Conservation (phyloP, 2,329 filamentous ascomycete genomes). For the Talaromyces sp. region DNA sequence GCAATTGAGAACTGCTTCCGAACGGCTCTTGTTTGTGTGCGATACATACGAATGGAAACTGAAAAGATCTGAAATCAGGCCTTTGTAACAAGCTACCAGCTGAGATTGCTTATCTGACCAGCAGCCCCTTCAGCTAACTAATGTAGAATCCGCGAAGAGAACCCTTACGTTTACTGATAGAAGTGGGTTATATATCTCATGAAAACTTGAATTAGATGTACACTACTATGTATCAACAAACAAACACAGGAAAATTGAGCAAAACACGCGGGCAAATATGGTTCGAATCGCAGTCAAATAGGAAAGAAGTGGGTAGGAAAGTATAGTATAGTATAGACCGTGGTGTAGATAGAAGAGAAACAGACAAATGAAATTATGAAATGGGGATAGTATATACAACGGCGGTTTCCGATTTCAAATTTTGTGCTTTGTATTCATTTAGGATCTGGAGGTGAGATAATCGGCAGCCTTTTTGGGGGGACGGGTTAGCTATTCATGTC, state of each 20-base stretch:
- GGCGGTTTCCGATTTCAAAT: too few species aligned
- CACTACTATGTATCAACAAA: neutral
- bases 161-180: too few species aligned
- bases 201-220: conserved; percentile 2
- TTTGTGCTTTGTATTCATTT: neutral
- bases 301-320: neutral
- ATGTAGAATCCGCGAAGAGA: too few species aligned
- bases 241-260: neutral
- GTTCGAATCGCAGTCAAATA: neutral
- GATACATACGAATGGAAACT: neutral
- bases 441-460: conserved; percentile 42
- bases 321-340: neutral
- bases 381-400: conserved; percentile 12
- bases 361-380: neutral
- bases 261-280: neutral
- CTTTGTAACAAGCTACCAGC: too few species aligned
- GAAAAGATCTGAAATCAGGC: neutral
- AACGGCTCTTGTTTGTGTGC: neutral
- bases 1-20: neutral
- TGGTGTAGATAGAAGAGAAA: neutral
- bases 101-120: too few species aligned
- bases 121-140: too few species aligned
- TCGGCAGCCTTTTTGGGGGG: conserved; percentile 34
- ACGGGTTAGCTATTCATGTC: conserved; percentile 1
- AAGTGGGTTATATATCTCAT: neutral